Evolutionary conservation across 1,284 basidiomycete species (phyloP), one percentile per base, ranked within the genome.

Genomic region (Mycena sp.): DNA sequence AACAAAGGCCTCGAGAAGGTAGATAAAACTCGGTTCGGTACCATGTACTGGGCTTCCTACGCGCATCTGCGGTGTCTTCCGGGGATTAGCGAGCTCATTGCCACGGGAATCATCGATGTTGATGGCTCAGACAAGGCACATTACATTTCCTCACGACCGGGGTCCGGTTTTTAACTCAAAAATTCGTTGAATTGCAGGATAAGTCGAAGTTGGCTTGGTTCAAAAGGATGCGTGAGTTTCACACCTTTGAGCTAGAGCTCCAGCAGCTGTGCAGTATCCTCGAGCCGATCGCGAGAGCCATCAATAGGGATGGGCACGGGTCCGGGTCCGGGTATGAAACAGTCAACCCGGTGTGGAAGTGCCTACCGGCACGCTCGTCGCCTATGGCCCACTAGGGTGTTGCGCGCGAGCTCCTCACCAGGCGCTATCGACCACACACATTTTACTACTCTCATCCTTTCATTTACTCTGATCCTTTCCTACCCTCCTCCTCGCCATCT

Each of bases 1-100:
- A 46, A 28, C 43, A 50, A 65, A 9, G 69, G 67, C 2, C 64
- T 75, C 6, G 68, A 73, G 46, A 65, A 41, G 11, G 68, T 76
- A 28, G 72, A 73, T 3, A 73, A 72, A 30, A 77, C 76, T 0
- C 68, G 71, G 0, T 78, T 78, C 61, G 73, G 68, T 4, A 75
- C 72, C 14, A 50, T 70, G 28, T 72, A 67, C 52, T 63, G 61
- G 32, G 43, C 72, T 3, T 67, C 60, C 1, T 38, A 54, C 4
- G 65, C 74, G 2, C 21, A 76, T 1, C 53, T 72, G n/a, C 68
- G 65, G 4, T 70, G 68, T 46, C 57, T 74, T 1, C 66, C 64
- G 2, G 59, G 55, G 6, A 72, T 76, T 19, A 29, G 57, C 10
- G 11, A 45, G 17, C 48, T 70, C 2, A 57, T 65, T 28, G 21